These are phyloP conservation scores for Candida railenensis DNA, from an alignment of 805 yeast genomes.

Conservation along the genomic window DNA sequence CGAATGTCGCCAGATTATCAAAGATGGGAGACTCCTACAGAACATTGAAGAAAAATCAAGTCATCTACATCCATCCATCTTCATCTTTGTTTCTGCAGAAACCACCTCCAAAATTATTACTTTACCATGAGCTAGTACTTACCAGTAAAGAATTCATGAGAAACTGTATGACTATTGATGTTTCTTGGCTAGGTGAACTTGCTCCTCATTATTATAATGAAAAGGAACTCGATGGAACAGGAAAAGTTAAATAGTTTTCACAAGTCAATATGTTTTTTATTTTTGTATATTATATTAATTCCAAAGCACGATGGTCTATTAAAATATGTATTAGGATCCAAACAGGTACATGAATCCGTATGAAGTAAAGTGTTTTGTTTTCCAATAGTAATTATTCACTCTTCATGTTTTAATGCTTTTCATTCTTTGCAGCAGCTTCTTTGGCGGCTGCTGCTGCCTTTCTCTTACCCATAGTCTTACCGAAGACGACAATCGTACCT, in stretches of 20 bases:
- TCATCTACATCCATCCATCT: slow-evolving; percentile 85
- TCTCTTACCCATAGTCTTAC: slow-evolving; percentile 27
- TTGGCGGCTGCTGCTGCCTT: slow-evolving; percentile 10
- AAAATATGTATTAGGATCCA: too few species aligned
- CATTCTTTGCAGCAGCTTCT: too few species aligned
- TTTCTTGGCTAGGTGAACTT: slow-evolving; percentile 67
- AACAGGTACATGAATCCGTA: too few species aligned
- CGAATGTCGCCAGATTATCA: slow-evolving; percentile 60
- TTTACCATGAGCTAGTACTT: slow-evolving; percentile 80
- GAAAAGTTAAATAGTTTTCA: too few species aligned
- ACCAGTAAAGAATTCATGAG: slow-evolving; percentile 90
- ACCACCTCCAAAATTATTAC: slow-evolving; percentile 71
- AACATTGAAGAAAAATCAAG: slow-evolving; percentile 62
- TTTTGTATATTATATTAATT: too few species aligned
- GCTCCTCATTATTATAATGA: slow-evolving; percentile 61
- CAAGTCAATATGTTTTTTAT: background rate
- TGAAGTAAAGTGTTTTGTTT: too few species aligned
- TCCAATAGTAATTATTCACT: too few species aligned
- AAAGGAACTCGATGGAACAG: slow-evolving; percentile 20
- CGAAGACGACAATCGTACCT: slow-evolving; percentile 42
- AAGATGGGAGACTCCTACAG: slow-evolving; percentile 68
- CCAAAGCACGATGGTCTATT: too few species aligned
- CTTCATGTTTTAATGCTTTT: too few species aligned
- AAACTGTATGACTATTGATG: slow-evolving; percentile 70
- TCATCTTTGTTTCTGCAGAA: slow-evolving; percentile 62